Percentiles rank a stretch among this genome's conserved stretches.
These are phyloP conservation scores for Lactifluus volemus DNA, from an alignment of 768 basidiomycete species.

Conservation along the genomic window DNA sequence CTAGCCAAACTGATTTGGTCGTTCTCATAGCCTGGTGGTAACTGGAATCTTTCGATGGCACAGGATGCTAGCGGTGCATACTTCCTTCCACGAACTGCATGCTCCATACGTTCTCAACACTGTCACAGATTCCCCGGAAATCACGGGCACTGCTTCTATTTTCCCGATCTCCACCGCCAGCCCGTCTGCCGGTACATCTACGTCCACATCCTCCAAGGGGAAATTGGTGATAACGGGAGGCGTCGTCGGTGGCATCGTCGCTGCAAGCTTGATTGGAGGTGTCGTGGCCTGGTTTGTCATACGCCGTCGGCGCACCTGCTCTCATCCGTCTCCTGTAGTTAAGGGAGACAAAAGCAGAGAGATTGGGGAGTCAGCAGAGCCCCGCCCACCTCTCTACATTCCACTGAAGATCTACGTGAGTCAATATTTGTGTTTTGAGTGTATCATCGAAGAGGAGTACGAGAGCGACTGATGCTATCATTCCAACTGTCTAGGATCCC, in stretches of 20 bases:
- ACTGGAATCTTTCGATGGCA: constrained; percentile 1
- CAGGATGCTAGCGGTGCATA: not conserved
- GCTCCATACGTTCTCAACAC: not conserved
- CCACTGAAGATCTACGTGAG: constrained; percentile 14
- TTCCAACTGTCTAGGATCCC: constrained; percentile 10
- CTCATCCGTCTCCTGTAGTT: constrained; percentile 20
- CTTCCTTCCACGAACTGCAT: too few relatives aligned
- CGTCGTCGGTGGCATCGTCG: constrained; percentile 45
- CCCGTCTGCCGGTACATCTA: not conserved
- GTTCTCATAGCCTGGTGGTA: not conserved
- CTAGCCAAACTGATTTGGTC: not conserved
- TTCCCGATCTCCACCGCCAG: not conserved
- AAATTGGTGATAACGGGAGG: constrained; percentile 67
- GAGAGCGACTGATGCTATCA: not conserved
- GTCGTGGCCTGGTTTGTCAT: constrained; percentile 33
- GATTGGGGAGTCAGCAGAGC: not conserved
- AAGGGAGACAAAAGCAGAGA: not conserved
- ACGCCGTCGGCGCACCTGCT: constrained; percentile 24
- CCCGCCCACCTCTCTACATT: not conserved
- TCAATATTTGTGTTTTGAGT: not conserved
- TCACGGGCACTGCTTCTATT: not conserved
- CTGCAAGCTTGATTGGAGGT: constrained; percentile 34
- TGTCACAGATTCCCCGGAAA: constrained; percentile 5
- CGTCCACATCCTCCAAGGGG: not conserved
- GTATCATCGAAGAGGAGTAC: not conserved